Percentiles rank a stretch among this genome's conserved stretches.
Evolutionary conservation across 192 early-diverging fungal species (phyloP).

Genomic region (Podila horticola): DNA sequence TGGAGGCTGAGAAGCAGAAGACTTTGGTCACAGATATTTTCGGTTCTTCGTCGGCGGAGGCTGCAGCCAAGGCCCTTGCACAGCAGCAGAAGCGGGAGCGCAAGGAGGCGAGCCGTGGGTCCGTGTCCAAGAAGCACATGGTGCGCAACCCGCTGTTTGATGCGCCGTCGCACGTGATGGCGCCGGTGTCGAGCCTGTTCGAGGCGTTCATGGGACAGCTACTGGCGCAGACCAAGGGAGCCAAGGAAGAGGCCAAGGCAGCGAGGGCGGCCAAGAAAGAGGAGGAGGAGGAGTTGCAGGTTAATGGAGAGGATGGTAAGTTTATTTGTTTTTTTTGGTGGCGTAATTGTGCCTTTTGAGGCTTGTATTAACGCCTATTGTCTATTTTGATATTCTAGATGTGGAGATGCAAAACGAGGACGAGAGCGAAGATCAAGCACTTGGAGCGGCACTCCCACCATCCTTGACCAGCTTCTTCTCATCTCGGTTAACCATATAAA

Average conservation of each 20-base stretch:
- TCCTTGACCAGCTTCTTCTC: conserved; percentile 38
- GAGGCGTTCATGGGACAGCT: conserved; percentile 60
- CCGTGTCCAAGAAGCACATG: conserved; percentile 57
- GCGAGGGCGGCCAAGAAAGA: conserved; percentile 4
- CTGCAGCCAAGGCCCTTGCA: neutral
- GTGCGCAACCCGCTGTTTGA: conserved; percentile 54
- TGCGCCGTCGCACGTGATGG: conserved; percentile 66
- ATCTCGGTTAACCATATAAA: conserved; percentile 37
- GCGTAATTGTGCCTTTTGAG: neutral
- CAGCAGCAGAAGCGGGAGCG: conserved; percentile 21
- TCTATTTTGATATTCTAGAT: conserved; percentile 5
- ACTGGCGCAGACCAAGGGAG: conserved; percentile 32
- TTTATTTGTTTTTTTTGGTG: neutral
- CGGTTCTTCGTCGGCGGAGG: conserved; percentile 8
- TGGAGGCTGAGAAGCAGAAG: conserved; percentile 49
- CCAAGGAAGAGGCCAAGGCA: conserved; percentile 28
- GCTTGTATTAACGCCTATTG: neutral
- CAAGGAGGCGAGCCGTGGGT: conserved; percentile 26
- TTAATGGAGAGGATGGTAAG: neutral
- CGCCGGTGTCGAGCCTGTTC: conserved; percentile 60
- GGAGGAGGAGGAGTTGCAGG: conserved; percentile 17
- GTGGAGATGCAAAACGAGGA: conserved; percentile 23
- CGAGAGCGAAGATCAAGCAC: neutral
- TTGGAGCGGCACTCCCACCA: conserved; percentile 17
- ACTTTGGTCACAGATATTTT: conserved; percentile 45